phyloP scores from a whole-genome alignment of 805 yeast genomes.

The Lachancea thermotolerans region DNA sequence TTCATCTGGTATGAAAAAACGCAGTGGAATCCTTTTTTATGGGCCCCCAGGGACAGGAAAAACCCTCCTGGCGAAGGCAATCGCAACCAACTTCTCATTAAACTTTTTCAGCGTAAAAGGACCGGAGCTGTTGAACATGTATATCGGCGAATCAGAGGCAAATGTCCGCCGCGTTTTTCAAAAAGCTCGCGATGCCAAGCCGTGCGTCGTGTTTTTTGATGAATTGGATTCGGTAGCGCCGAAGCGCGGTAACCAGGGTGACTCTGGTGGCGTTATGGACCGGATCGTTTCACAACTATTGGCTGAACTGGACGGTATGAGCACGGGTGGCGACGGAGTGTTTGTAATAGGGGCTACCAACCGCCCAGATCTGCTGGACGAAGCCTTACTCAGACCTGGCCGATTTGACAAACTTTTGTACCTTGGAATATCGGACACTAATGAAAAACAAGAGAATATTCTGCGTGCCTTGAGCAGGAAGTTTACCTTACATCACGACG shows the following conservation, averaged over 20 bases:
- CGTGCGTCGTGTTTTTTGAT: conserved; percentile 96
- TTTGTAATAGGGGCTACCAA: conserved; percentile 99
- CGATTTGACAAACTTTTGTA: conserved; percentile 94
- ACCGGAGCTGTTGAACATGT: conserved; percentile 94
- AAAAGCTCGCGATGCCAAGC: conserved; percentile 91
- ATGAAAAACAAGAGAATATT: conserved; percentile 80
- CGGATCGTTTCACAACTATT: conserved; percentile 91
- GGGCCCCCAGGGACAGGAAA: conserved; percentile 99
- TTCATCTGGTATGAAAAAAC: conserved; percentile 79
- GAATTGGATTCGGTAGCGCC: conserved; percentile 98
- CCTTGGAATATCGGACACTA: conserved; percentile 86
- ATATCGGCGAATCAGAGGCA: conserved; percentile 97
- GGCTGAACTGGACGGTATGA: conserved; percentile 96
- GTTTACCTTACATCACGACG: conserved; percentile 53
- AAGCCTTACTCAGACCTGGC: conserved; percentile 88
- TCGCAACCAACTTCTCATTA: conserved; percentile 89
- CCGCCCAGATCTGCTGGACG: conserved; percentile 91
- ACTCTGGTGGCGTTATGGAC: conserved; percentile 99
- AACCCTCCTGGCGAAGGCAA: conserved; percentile 91
- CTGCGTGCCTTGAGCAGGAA: conserved; percentile 84
- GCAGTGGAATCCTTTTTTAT: conserved; percentile 90
- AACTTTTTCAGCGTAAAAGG: conserved; percentile 97
- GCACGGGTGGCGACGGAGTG: conserved; percentile 74
- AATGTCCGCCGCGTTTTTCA: conserved; percentile 93
- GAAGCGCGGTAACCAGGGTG: conserved; percentile 97